A percentile compares a stretch with the other conserved stretches of the same genome.
Conservation (phyloP, 371 early-diverging fungal species). For the Mortierella sp. region DNA sequence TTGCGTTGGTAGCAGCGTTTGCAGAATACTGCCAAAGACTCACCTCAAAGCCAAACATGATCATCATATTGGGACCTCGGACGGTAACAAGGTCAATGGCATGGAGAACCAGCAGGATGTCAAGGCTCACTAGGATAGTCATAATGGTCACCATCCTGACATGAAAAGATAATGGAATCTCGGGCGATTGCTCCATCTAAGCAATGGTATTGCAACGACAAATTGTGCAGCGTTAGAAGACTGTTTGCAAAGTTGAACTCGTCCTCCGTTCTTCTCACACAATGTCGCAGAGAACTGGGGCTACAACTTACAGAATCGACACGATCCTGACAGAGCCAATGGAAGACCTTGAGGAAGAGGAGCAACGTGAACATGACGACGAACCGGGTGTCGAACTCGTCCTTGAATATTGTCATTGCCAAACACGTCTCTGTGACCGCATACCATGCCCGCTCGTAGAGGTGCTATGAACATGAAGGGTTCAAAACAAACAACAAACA, state of each 20-base stretch:
- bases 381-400: conserved; percentile 92
- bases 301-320: conserved; percentile 87
- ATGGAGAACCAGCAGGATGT: conserved; percentile 77
- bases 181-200: conserved; percentile 90
- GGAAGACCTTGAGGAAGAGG: conserved; percentile 93
- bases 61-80: conserved; percentile 89
- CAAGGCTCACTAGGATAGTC: conserved; percentile 73
- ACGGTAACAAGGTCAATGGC: conserved; percentile 72
- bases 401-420: conserved; percentile 96
- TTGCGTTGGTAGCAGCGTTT: not conserved
- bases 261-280: not conserved
- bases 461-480: conserved; percentile 70
- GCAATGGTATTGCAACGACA: not conserved
- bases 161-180: conserved; percentile 74
- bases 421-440: conserved; percentile 95
- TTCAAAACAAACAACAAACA: not conserved
- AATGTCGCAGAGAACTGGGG: not conserved
- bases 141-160: conserved; percentile 78
- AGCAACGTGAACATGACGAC: conserved; percentile 86
- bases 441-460: conserved; percentile 96
- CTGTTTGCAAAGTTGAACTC: not conserved
- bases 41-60: conserved; percentile 97
- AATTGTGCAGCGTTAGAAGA: no score
- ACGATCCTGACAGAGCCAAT: conserved; percentile 95
- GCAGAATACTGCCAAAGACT: not conserved